phyloP scores from a whole-genome alignment of 306 rosid genomes.

The Citrullus amarus region DNA sequence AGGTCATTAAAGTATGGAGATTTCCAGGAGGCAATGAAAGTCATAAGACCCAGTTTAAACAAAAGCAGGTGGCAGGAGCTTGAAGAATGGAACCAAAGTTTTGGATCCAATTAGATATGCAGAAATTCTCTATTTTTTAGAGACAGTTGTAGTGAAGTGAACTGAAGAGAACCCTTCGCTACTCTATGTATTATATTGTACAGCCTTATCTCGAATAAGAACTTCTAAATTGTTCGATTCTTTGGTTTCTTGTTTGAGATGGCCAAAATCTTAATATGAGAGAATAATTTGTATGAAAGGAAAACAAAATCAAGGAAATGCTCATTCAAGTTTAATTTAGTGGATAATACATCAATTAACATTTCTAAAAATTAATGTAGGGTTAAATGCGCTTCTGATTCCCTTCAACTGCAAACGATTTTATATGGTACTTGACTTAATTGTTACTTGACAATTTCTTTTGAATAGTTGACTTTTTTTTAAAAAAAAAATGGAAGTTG shows the following conservation, averaged over 20 bases:
- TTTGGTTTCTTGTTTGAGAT: not conserved
- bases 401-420: too few relatives aligned
- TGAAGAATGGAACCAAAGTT: conserved; percentile 76
- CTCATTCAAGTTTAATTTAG: too few relatives aligned
- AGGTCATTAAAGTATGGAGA: conserved; percentile 34
- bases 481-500: too few relatives aligned
- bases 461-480: too few relatives aligned
- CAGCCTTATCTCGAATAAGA: not conserved
- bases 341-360: too few relatives aligned
- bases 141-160: not conserved
- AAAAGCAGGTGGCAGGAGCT: conserved; percentile 93
- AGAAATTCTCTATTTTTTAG: not conserved
- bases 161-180: not conserved
- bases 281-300: not conserved
- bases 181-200: not conserved
- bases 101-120: conserved; percentile 64
- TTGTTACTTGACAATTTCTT: too few relatives aligned
- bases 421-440: too few relatives aligned
- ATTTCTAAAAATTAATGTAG: too few relatives aligned
- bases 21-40: conserved; percentile 67
- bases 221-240: not conserved
- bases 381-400: too few relatives aligned
- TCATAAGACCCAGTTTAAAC: conserved; percentile 82
- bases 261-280: not conserved
- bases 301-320: not conserved